Conservation (phyloP, 1,284 basidiomycete species). For the Pterulicium gracile region DNA sequence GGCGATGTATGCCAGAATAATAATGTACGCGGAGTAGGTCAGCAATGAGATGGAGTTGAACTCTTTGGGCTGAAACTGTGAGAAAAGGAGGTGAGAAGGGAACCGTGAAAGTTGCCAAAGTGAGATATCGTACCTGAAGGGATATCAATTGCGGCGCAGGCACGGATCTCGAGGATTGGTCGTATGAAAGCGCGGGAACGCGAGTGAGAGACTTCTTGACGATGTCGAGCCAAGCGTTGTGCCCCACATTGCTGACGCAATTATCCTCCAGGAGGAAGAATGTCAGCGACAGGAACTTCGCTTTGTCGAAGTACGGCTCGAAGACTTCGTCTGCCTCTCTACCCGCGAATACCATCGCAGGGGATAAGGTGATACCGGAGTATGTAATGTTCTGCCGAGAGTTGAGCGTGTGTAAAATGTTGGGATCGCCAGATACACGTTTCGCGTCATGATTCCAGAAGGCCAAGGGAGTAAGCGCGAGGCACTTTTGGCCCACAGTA, state of each 20-base stretch:
- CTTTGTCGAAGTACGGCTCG: slow-evolving; percentile 43
- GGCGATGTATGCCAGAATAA: slow-evolving; percentile 72
- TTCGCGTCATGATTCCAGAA: slow-evolving; percentile 62
- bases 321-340: slow-evolving; percentile 44
- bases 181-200: slow-evolving; percentile 34
- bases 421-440: slow-evolving; percentile 39
- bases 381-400: slow-evolving; percentile 39
- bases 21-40: slow-evolving; percentile 70
- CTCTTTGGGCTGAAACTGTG: slow-evolving; percentile 38
- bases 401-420: slow-evolving; percentile 48
- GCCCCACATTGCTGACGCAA: slow-evolving; percentile 52
- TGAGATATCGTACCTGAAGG: too few relatives aligned
- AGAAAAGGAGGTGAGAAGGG: slow-evolving; percentile 7
- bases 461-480: slow-evolving; percentile 59
- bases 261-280: slow-evolving; percentile 69
- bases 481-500: slow-evolving; percentile 40
- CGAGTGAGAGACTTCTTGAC: slow-evolving; percentile 34
- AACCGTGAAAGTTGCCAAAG: too few relatives aligned
- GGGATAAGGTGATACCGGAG: slow-evolving; percentile 49
- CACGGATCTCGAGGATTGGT: slow-evolving; percentile 48
- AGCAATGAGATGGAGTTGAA: slow-evolving; percentile 60
- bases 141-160: not conserved
- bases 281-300: slow-evolving; percentile 62
- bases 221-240: slow-evolving; percentile 49
- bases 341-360: slow-evolving; percentile 69